Percentiles rank a stretch among this genome's conserved stretches.
These are phyloP conservation scores for Fremontodendron californicum DNA, from an alignment of 345 rosid species.

Conservation along the genomic window DNA sequence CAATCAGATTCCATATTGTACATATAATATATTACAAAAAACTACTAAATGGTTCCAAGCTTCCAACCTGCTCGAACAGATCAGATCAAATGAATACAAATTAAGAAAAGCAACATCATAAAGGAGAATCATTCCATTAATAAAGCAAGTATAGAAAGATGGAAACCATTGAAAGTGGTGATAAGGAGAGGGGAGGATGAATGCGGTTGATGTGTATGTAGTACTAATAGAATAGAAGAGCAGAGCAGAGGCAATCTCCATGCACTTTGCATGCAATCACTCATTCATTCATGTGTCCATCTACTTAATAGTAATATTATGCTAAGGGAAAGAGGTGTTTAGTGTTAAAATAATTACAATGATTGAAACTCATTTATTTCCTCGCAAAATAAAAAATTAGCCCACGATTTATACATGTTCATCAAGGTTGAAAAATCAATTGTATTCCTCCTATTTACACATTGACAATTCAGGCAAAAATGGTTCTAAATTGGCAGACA, in stretches of 20 bases:
- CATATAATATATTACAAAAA: too few relatives aligned
- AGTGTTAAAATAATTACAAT: neutral
- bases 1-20: constrained; percentile 10
- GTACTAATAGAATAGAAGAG: too few relatives aligned
- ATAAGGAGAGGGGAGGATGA: neutral
- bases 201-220: too few relatives aligned
- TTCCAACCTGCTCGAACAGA: constrained; percentile 69
- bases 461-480: neutral
- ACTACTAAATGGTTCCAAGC: too few relatives aligned
- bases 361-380: neutral
- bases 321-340: too few relatives aligned
- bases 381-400: neutral
- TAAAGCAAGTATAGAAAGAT: too few relatives aligned
- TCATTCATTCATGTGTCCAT: too few relatives aligned
- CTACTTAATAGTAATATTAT: too few relatives aligned
- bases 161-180: neutral
- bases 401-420: neutral
- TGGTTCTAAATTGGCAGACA: neutral
- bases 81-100: constrained; percentile 6
- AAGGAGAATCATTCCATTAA: neutral
- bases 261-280: too few relatives aligned
- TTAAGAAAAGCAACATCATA: neutral
- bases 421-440: neutral
- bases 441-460: neutral
- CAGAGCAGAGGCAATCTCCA: too few relatives aligned